A percentile compares a stretch with the other conserved stretches of the same genome.
These are phyloP conservation scores for Eimeria nieschulzi DNA, from an alignment of 169 alveolate genomes.

Conservation along the genomic window DNA sequence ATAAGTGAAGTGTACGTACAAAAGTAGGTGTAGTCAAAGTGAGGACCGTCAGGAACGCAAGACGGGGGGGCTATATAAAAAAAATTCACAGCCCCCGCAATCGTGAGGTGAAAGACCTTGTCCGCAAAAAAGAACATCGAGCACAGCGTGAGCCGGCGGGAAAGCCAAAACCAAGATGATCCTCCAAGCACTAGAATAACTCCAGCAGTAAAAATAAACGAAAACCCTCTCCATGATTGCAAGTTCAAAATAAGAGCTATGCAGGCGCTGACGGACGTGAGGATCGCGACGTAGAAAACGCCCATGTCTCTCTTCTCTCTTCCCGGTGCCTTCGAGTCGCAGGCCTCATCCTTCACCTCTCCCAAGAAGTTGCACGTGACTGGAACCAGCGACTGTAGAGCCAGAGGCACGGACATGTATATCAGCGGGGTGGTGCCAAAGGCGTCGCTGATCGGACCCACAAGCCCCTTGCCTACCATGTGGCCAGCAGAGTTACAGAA, in stretches of 20 bases:
- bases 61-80: constrained; percentile 58
- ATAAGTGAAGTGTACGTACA: constrained; percentile 57
- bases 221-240: constrained; percentile 16
- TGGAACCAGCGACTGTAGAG: constrained; percentile 66
- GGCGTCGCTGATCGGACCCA: constrained; percentile 73
- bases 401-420: constrained; percentile 63
- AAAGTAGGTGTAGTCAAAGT: constrained; percentile 75
- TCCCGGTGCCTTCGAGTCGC: background rate
- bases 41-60: constrained; percentile 76
- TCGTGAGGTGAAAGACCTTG: constrained; percentile 40
- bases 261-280: constrained; percentile 15
- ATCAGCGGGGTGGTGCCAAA: constrained; percentile 62
- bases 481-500: constrained; percentile 64
- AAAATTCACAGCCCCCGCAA: constrained; percentile 71
- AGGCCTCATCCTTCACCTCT: constrained; percentile 32
- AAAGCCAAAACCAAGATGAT: background rate
- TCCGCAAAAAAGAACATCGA: constrained; percentile 61
- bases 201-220: constrained; percentile 18
- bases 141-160: constrained; percentile 61
- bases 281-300: constrained; percentile 8
- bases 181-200: constrained; percentile 21
- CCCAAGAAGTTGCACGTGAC: constrained; percentile 49
- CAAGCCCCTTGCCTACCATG: constrained; percentile 56
- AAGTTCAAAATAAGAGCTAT: background rate
- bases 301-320: background rate